Evolutionary conservation across 148 eudicot species (phyloP), one percentile per base, ranked within the genome.

Genomic region (Amaranthus palmeri): DNA sequence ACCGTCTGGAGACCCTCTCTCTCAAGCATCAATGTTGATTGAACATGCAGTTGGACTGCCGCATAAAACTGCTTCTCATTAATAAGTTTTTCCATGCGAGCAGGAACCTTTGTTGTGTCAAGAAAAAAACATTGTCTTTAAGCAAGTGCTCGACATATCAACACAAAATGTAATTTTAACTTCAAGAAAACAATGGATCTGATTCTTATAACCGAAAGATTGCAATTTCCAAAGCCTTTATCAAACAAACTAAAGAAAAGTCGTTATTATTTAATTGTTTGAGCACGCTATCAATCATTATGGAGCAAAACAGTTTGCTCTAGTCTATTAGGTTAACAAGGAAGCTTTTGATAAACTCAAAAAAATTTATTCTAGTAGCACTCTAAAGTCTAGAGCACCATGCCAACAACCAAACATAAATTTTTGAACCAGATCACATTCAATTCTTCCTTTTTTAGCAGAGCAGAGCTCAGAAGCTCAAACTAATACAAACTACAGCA

Each of bases 1-100:
- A 95, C 99, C 89, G 87, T 91, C 67, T 95, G 99, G 82, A 95
- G 99, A 74, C 99, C 99, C 84, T 95, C 99, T 83, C 99, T 89
- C 85, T 95, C 99, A 57, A 95, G 97, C 99, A 95, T 95, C 83
- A 88, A 74, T 68, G 86, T 73, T 56, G 99, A 91, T 69, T 95
- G 99, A 71, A 82, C 92, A 88, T 91, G 96, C 67, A 95, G 55
- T 60, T 95, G 99, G 58, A 88, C 96, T 73, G 99, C 99, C 43
- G 99, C 99, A 84, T 95, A 95, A 70, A 81, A 88, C 78, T 95
- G 99, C 79, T 90, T 88, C 79, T 91, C 97, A 70, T 87, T 86
- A 73, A 91, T 84, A 69, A 95, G 93, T 84, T 89, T 87, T 77
- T 91, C 96, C 74, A 95, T 91, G 70, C 99, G 97, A 63, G 83